Base-by-base conservation (phyloP, 2,329 filamentous ascomycete species). In the Pseudogymnoascus sp. region DNA sequence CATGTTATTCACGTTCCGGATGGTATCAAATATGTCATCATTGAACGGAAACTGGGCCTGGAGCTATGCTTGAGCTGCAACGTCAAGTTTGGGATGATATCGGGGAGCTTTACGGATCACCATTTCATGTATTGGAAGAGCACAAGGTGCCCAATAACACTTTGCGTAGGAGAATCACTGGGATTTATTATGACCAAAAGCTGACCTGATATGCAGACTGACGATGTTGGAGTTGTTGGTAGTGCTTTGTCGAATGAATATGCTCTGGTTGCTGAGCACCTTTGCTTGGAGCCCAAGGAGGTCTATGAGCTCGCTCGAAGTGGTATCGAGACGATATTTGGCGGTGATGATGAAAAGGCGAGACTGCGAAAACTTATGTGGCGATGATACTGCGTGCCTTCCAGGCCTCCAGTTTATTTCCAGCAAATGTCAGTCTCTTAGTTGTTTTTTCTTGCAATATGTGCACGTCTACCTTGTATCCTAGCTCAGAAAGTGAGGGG, bases 11-110 rank as follows among this genome's bases (percentile, higher is more conserved):
- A 91, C 72, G 86, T 91, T 1, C 81, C 85, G 0, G 81, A 85
- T 1, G 74, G 75, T 25, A 76, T 87, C n/a, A 85, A 82, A 70
- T 70, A 74, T 50, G 79, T 83, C 67, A 89, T 87, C 64, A 47
- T 76, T 10, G 69, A 72, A 53, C 77, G 78, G 11, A 78, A 78
- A 1, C 71, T 92, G 28, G 89, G 87, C 1, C 73, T 94, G 11
- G 90, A 94, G 74, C 72, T 94, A 38, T 94, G 90, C 65, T 76
- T 94, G 65, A 91, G 86, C 67, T 93, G 90, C 74, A 94, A 94
- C 69, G 89, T 94, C 1, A 84, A 87, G 67, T 88, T 88, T 1
- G 85, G 84, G 67, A 85, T 94, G 84, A 85, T 88, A 60, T 76
- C 78, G 1, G 87, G 88, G 0, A 83, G 84, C 5, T 84, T 82